phyloP scores from a whole-genome alignment of 1,284 basidiomycete genomes.

The Malassezia obtusa region DNA sequence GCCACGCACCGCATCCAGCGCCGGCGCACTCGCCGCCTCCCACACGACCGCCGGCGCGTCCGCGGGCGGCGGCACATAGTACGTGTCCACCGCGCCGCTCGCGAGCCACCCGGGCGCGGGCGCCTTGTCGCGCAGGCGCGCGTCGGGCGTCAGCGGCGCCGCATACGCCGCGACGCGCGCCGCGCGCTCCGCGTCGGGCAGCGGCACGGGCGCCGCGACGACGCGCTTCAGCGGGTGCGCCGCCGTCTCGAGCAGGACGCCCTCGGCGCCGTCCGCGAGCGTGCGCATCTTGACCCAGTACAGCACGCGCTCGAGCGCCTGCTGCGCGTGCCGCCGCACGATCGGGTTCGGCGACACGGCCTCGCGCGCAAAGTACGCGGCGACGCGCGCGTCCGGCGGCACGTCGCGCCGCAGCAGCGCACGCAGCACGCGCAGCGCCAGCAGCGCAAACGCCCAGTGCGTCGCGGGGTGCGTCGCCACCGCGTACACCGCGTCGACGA shows the following conservation, averaged over 20 bases:
- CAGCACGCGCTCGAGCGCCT: constrained; percentile 64
- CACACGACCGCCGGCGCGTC: background rate
- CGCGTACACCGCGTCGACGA: constrained; percentile 61
- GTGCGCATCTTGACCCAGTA: constrained; percentile 76
- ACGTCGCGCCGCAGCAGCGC: constrained; percentile 67
- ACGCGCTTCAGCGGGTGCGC: constrained; percentile 60
- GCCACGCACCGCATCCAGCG: constrained; percentile 57
- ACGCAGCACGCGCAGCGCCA: constrained; percentile 63
- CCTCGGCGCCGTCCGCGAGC: constrained; percentile 60
- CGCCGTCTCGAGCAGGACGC: constrained; percentile 77
- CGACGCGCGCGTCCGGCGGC: constrained; percentile 58
- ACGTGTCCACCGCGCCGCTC: constrained; percentile 66
- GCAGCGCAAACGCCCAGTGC: constrained; percentile 86
- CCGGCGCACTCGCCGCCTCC: constrained; percentile 53
- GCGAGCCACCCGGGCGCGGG: constrained; percentile 68
- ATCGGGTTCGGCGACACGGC: constrained; percentile 65
- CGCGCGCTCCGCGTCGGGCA: background rate
- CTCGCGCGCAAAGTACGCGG: constrained; percentile 50
- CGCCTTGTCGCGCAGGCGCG: constrained; percentile 65
- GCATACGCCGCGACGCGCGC: constrained; percentile 53
- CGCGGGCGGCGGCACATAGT: constrained; percentile 55
- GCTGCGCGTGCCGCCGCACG: constrained; percentile 66
- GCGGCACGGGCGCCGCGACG: constrained; percentile 29
- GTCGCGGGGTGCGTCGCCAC: constrained; percentile 61
- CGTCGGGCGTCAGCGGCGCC: constrained; percentile 43